Conservation (phyloP, 805 yeast genomes). For the Phaffomyces antillensis region DNA sequence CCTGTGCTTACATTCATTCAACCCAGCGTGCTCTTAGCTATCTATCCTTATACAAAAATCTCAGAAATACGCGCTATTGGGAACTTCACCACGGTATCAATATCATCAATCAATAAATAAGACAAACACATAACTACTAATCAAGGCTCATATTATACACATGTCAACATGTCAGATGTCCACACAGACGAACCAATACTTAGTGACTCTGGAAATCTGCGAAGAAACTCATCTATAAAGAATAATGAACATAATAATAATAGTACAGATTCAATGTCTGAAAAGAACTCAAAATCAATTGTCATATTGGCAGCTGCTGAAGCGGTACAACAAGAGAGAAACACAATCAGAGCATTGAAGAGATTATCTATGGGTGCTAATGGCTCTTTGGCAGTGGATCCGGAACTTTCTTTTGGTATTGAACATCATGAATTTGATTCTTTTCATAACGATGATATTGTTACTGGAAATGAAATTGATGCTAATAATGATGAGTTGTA, state of each 20-base stretch:
- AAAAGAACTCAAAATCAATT: slow-evolving; percentile 31
- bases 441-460: slow-evolving; percentile 11
- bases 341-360: slow-evolving; percentile 66
- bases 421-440: slow-evolving; percentile 22
- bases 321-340: slow-evolving; percentile 68
- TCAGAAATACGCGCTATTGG: too few relatives aligned
- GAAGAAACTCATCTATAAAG: neutral
- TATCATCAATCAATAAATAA: too few relatives aligned
- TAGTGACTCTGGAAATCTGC: neutral
- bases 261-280: neutral
- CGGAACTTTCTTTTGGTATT: slow-evolving; percentile 53
- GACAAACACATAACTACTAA: too few relatives aligned
- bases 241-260: neutral
- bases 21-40: too few relatives aligned
- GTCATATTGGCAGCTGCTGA: slow-evolving; percentile 54
- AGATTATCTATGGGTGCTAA: slow-evolving; percentile 63
- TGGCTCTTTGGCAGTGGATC: slow-evolving; percentile 48
- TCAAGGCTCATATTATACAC: too few relatives aligned
- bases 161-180: too few relatives aligned
- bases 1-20: too few relatives aligned
- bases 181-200: neutral
- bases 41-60: too few relatives aligned
- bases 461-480: too few relatives aligned
- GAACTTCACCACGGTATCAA: too few relatives aligned
- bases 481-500: slow-evolving; percentile 1